These are phyloP conservation scores for Xylaria grammica DNA, from an alignment of 495 filamentous ascomycete genomes.

Conservation along the genomic window DNA sequence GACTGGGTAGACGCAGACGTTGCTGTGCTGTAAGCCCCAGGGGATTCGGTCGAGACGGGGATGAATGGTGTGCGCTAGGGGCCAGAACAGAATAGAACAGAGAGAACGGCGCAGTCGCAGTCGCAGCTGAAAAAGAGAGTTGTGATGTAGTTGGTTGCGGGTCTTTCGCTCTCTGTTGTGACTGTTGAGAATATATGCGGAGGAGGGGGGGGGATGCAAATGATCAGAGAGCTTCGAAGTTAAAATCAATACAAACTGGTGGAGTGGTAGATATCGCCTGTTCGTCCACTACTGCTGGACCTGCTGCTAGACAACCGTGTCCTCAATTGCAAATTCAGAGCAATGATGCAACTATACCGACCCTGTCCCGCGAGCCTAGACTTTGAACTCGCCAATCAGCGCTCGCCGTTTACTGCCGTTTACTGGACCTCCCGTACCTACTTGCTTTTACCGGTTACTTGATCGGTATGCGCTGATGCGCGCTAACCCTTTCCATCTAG, in stretches of 20 bases:
- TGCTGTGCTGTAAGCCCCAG: too few species aligned
- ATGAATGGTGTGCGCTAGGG: slow-evolving; percentile 9
- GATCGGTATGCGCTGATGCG: slow-evolving; percentile 1
- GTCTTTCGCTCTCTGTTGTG: too few species aligned
- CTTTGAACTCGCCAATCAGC: not conserved
- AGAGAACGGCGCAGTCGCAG: not conserved
- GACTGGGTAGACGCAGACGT: too few species aligned
- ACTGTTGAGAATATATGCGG: not conserved
- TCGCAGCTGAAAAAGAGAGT: too few species aligned
- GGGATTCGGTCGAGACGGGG: slow-evolving; percentile 14
- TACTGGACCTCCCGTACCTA: slow-evolving; percentile 14
- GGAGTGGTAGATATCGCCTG: not conserved
- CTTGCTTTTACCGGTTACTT: slow-evolving; percentile 22
- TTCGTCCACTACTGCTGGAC: slow-evolving; percentile 1
- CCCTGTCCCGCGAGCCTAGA: not conserved
- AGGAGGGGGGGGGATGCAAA: not conserved
- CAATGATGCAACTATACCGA: slow-evolving; percentile 35
- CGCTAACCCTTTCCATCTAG: slow-evolving; percentile 6
- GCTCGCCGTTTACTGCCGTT: slow-evolving; percentile 24
- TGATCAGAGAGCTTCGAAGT: not conserved
- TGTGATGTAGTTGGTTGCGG: too few species aligned
- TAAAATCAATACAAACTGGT: not conserved
- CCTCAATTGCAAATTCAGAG: slow-evolving; percentile 35
- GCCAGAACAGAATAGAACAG: not conserved
- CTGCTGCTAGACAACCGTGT: slow-evolving; percentile 44